Evolutionary conservation across 352 stramenopile species (phyloP).

Genomic region (Globisporangium irregulare): DNA sequence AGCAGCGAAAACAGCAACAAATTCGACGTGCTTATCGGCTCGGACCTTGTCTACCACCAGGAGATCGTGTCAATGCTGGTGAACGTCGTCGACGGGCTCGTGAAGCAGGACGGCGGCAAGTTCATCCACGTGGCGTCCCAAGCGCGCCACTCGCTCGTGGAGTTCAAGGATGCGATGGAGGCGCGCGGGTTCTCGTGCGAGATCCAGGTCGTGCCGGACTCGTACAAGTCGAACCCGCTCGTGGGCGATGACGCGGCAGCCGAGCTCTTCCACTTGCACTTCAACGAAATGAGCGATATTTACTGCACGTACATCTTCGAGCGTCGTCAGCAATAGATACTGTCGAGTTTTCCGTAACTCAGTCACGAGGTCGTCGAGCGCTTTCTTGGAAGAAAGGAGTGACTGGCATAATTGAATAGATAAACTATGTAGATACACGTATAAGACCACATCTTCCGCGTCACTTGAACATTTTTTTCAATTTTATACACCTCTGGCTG

Average conservation of each 20-base stretch:
- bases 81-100: constrained; percentile 70
- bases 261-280: constrained; percentile 83
- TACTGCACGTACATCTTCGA: constrained; percentile 88
- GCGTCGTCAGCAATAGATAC: constrained; percentile 26
- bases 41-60: constrained; percentile 84
- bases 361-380: neutral
- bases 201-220: constrained; percentile 66
- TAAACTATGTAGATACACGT: constrained; percentile 4
- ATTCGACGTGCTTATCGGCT: constrained; percentile 80
- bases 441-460: neutral
- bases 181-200: constrained; percentile 59
- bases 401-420: constrained; percentile 1
- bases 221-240: constrained; percentile 85
- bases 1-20: constrained; percentile 24
- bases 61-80: constrained; percentile 81
- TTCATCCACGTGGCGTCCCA: constrained; percentile 84
- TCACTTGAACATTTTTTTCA: neutral
- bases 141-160: constrained; percentile 70
- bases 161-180: constrained; percentile 82
- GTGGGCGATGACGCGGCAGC: constrained; percentile 58
- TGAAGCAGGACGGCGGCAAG: constrained; percentile 39
- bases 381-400: neutral
- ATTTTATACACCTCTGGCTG: neutral
- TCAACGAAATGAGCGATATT: constrained; percentile 89
- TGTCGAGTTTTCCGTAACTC: neutral